Base-by-base conservation (phyloP, 192 early-diverging fungal genomes). In the Mortierella hygrophila region DNA sequence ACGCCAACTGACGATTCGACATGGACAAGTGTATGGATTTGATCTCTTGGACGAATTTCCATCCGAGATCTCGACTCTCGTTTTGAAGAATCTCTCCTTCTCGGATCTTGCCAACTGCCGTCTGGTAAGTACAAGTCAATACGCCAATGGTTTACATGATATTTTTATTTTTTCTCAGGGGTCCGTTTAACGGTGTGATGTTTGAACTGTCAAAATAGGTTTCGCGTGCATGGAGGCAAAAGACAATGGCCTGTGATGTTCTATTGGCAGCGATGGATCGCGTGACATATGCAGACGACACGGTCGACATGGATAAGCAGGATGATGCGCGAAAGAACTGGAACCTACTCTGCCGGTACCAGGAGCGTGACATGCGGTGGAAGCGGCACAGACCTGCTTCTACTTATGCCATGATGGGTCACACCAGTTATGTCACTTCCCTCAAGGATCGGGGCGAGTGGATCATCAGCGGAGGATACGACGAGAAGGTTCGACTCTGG, bases 401-500 rank as follows among this genome's bases (percentile, higher is more conserved):
- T 0, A 9, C 78, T 0, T 52, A 75, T 38, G 16, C 69, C 6
- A 63, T 88, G 70, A n/a, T 49, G 21, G 85, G 80, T n/a, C 85
- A 88, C 69, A 69, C 72, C 3, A 79, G 44, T 37, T 88, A 78
- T 69, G 85, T 88, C 6, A 88, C 85, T 0, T 81, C 85, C 7
- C 13, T 88, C 5, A 81, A 82, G 70, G 55, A 71, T 7, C 76
- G 77, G 3, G 81, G 77, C 26, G 73, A 54, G 4, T 82, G 80
- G 79, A 78, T 88, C 26, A 74, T 88, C n/a, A 88, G 78, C 29
- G 85, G 85, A 57, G 77, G 85, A 37, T 88, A 81, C 63, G 85
- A 88, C 38, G 85, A 88, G 72, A 88, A 78, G 47, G 85, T 88
- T 26, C 85, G 85, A 1, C 68, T 88, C 4, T 88, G 85, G 85